Conservation (phyloP, 2,329 filamentous ascomycete genomes). For the Penicillium glabrum region DNA sequence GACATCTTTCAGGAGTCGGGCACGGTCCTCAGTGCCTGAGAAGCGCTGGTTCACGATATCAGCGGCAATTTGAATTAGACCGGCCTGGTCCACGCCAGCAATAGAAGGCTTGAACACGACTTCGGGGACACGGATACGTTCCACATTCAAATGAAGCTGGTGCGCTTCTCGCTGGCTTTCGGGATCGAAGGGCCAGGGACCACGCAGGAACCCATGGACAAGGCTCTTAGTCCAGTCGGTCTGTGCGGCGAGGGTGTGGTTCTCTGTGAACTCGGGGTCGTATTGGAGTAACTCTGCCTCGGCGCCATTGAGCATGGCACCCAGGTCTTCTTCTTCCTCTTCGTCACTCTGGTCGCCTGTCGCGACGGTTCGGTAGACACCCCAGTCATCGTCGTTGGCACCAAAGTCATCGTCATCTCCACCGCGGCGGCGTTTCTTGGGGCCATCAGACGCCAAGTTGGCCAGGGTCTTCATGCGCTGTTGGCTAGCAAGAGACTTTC, state of each 20-base stretch:
- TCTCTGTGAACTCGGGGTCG: constrained; percentile 86
- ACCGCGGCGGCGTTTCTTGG: constrained; percentile 79
- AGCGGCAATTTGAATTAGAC: constrained; percentile 85
- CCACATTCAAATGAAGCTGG: constrained; percentile 94
- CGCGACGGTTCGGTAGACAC: constrained; percentile 89
- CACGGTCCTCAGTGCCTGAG: constrained; percentile 54
- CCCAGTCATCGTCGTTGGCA: constrained; percentile 97
- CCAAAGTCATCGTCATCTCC: constrained; percentile 96
- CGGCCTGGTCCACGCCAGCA: constrained; percentile 88
- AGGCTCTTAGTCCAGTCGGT: constrained; percentile 93
- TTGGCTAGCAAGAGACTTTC: constrained; percentile 92
- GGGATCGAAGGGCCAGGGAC: constrained; percentile 80
- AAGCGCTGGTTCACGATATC: constrained; percentile 87
- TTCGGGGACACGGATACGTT: constrained; percentile 91
- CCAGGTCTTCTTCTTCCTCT: constrained; percentile 87
- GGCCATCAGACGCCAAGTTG: constrained; percentile 87
- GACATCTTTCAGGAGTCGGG: constrained; percentile 76
- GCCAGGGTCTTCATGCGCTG: constrained; percentile 98
- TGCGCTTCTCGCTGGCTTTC: constrained; percentile 77
- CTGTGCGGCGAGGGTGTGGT: constrained; percentile 88
- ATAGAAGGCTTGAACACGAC: constrained; percentile 91
- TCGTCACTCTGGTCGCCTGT: constrained; percentile 79
- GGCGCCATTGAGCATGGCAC: constrained; percentile 68
- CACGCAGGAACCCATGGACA: constrained; percentile 85
- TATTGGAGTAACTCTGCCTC: constrained; percentile 83